Evolutionary conservation across 2,329 filamentous ascomycete species (phyloP).

Genomic region (Hysterium pulicare): DNA sequence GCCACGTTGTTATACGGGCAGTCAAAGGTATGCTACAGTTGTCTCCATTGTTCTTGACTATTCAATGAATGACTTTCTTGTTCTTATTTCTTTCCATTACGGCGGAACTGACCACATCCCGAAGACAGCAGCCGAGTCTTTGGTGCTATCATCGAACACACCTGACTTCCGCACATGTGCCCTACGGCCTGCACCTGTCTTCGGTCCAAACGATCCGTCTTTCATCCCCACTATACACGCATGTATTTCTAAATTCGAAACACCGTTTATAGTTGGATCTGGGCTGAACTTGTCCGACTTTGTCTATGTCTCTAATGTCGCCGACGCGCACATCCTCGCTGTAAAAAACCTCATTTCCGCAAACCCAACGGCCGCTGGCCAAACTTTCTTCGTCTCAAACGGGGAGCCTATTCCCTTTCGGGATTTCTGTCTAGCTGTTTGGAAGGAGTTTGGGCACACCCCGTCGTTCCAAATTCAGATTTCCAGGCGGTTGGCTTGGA

Average conservation of each 20-base stretch:
- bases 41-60: not conserved
- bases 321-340: constrained; percentile 80
- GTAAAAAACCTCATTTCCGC: constrained; percentile 67
- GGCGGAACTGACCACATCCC: constrained; percentile 11
- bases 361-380: constrained; percentile 58
- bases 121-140: constrained; percentile 73
- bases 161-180: constrained; percentile 69
- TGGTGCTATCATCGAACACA: constrained; percentile 73
- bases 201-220: constrained; percentile 84
- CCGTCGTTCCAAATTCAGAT: constrained; percentile 49
- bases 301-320: constrained; percentile 66
- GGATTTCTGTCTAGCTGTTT: constrained; percentile 79
- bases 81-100: not conserved
- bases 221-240: constrained; percentile 70
- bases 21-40: constrained; percentile 80
- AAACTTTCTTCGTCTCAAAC: constrained; percentile 89
- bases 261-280: constrained; percentile 77
- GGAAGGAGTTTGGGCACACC: constrained; percentile 58
- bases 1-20: constrained; percentile 79
- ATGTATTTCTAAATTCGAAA: constrained; percentile 65
- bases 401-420: constrained; percentile 86
- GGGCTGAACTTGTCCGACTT: constrained; percentile 69
- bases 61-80: not conserved
- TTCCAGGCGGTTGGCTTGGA: constrained; percentile 48
- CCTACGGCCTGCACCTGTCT: constrained; percentile 83